Evolutionary conservation across 73 alveolate genomes (phyloP).

Genomic region (Paramecium octaurelia): DNA sequence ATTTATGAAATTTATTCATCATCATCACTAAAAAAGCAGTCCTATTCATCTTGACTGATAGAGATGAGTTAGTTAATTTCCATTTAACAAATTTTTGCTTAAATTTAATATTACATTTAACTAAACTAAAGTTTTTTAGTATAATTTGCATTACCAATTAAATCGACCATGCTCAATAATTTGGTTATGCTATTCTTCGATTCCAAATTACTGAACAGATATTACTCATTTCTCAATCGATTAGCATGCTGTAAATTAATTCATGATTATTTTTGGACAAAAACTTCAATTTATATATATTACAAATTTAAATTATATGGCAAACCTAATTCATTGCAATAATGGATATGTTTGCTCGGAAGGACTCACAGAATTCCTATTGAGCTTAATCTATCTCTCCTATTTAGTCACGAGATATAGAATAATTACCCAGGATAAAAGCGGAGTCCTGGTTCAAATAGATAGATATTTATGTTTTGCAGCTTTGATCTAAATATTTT

Average conservation of each 20-base stretch:
- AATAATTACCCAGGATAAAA: neutral
- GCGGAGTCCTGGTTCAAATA: neutral
- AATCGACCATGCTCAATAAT: neutral
- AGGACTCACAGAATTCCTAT: neutral
- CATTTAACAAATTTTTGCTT: neutral
- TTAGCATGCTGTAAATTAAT: neutral
- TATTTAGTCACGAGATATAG: neutral
- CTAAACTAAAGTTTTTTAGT: neutral
- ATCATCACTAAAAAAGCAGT: neutral
- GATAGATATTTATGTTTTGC: neutral
- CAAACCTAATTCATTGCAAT: neutral
- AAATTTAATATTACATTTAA: neutral
- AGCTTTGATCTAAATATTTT: neutral
- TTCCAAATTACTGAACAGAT: neutral
- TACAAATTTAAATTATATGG: neutral
- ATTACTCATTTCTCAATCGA: neutral
- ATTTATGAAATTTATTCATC: neutral
- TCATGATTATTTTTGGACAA: neutral
- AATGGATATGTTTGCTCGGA: neutral
- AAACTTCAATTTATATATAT: neutral
- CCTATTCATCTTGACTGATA: neutral
- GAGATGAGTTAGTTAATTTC: neutral
- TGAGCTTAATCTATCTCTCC: neutral
- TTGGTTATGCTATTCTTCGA: neutral
- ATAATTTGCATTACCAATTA: neutral